These are phyloP conservation scores for Bonia amplexicaulis DNA, from an alignment of 176 grass and related monocot species.

Conservation along the genomic window DNA sequence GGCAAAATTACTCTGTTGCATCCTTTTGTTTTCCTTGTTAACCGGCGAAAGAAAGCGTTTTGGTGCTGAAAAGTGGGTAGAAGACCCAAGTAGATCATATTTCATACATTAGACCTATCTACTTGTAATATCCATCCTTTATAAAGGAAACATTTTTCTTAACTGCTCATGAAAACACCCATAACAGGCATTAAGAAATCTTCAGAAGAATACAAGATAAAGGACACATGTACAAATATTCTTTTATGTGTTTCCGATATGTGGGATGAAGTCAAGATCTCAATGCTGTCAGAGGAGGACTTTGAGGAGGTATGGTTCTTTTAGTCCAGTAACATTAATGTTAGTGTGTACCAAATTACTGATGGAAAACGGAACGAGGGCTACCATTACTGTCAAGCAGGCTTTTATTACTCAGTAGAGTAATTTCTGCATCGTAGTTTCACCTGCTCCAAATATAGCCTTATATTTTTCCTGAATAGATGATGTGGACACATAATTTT, in stretches of 20 bases:
- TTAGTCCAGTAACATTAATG: slow-evolving; percentile 7
- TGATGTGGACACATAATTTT: slow-evolving; percentile 10
- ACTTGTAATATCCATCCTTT: background rate
- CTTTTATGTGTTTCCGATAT: slow-evolving; percentile 60
- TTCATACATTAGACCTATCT: background rate
- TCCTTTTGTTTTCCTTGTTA: background rate
- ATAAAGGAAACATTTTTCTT: slow-evolving; percentile 18
- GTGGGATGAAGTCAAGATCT: slow-evolving; percentile 51
- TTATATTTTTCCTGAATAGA: background rate
- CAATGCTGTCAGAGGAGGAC: slow-evolving; percentile 56
- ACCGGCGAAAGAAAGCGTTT: background rate
- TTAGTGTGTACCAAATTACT: background rate
- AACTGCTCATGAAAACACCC: slow-evolving; percentile 7
- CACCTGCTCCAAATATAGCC: background rate
- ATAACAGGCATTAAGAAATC: slow-evolving; percentile 61
- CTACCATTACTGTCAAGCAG: background rate
- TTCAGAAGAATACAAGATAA: slow-evolving; percentile 59
- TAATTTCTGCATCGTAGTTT: background rate
- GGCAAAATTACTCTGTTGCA: background rate
- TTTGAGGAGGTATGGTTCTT: slow-evolving; percentile 64
- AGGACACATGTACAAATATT: slow-evolving; percentile 45
- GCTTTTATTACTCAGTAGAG: background rate
- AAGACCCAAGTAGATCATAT: slow-evolving; percentile 4
- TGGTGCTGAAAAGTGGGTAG: background rate
- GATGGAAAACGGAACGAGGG: background rate